Base-by-base conservation (phyloP, 1,284 basidiomycete genomes). In the Caloboletus inedulis region DNA sequence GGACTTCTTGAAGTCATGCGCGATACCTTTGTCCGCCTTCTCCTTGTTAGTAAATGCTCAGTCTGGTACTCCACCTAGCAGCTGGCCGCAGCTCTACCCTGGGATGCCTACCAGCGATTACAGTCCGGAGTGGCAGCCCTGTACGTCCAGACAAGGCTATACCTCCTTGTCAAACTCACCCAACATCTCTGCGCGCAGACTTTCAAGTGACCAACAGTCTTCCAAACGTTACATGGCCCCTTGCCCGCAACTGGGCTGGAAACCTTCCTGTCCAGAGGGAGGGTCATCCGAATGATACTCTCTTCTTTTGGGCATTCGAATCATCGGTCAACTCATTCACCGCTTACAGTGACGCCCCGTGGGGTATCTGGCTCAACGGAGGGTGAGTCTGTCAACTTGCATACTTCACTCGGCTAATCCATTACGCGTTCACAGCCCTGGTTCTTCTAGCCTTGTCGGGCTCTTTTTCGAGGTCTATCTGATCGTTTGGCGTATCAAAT, bases 331-430 rank as follows among this genome's bases (percentile, higher is more conserved):
- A 84, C 2, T 87, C 85, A 2, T 69, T 89, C 49, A 84, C 83
- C 2, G 59, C 68, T 7, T 46, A 59, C 23, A 62, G 62, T 29
- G 64, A 71, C n/a, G 71, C 79, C 37, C 86, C 87, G 3, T 89
- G 87, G 87, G 79, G 78, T 9, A 85, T 89, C 44, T 89, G 85
- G 85, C 65, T 89, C 25, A 87, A 88, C 58, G 85, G 86, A 66
- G 85, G 85, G 77, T 84, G 65, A 58, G 79, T 44, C 13, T 3
- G 29, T 45, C 18, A 35, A 9, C 45, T 21, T n/a, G 40, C n/a
- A 19, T 30, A 9, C 34, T 33, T 13, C 21, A 13, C 18, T 41
- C 23, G 19, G 19, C 40, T 47, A 7, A 50, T 39, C 30, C 29
- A 25, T 18, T 43, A 41, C 30, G 8, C 29, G 27, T 37, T 18